Base-by-base conservation (phyloP, 495 filamentous ascomycete genomes). In the Neurospora pannonica region DNA sequence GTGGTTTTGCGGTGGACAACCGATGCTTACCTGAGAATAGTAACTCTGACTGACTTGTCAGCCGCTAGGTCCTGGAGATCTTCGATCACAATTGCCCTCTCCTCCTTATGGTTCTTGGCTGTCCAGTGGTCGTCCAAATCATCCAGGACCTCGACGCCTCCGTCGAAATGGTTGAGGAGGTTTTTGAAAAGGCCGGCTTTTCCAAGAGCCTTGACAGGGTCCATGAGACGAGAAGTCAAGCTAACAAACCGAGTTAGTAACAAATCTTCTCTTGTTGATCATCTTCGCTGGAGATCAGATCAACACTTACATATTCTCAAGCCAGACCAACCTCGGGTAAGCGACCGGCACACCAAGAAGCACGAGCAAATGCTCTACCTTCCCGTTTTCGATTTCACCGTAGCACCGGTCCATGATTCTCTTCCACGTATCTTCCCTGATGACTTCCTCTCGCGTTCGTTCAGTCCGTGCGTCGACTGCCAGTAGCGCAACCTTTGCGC, bases 61-160 rank as follows among this genome's bases (percentile, higher is more conserved):
- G 91, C 93, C 17, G 97, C 95, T 69, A 98, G 84, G 76, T 94
- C 91, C 80, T 99, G 96, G 19, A 99, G 86, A 73, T 97, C 93
- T 77, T 95, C 90, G 40, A 99, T 90, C 76, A 98, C 88, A 84
- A 92, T 92, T 76, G 90, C 92, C 38, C 96, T 89, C 83, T 99
- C 96, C 13, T 85, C 82, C 79, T 98, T 98, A 82, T 97, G 94
- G 78, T 94, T 91, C 77, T 93, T 97, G 28, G 96, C 95, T 4
- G 96, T 97, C 96, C 96, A 99, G 79, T 98, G 95, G 81, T 99
- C 96, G 76, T 94, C 92, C 11, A 97, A 85, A 79, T 97, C 93
- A 82, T 98, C 96, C 37, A 97, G 86, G 19, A 99, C 93, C 82
- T 98, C 97, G 7, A 97, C 92, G 60, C 93, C 94, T 71, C 93